These are phyloP conservation scores for Arthrocladium fulminans DNA, from an alignment of 2,329 filamentous ascomycete genomes.

Conservation along the genomic window DNA sequence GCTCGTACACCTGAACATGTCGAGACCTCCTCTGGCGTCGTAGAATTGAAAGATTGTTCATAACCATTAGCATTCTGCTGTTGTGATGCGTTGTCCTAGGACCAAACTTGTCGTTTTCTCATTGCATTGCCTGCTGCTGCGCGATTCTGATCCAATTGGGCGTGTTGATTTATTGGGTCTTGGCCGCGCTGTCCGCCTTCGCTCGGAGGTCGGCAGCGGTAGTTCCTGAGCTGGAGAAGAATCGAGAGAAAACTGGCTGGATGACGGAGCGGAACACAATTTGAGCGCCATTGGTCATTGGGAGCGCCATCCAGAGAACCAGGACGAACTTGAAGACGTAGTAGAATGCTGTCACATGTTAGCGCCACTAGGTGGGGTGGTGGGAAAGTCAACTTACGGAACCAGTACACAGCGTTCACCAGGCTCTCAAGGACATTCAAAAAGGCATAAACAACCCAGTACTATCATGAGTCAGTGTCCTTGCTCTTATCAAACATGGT, in stretches of 20 bases:
- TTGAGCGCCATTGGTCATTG: slow-evolving; percentile 92
- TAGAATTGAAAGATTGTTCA: background rate
- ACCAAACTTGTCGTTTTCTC: background rate
- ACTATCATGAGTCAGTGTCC: slow-evolving; percentile 37
- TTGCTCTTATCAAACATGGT: slow-evolving; percentile 13
- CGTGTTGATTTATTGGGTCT: slow-evolving; percentile 45
- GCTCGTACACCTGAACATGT: background rate
- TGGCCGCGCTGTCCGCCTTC: slow-evolving; percentile 65
- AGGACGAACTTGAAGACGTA: slow-evolving; percentile 99
- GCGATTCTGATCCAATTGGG: background rate
- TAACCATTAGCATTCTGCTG: background rate
- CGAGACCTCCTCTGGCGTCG: background rate
- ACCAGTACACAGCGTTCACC: slow-evolving; percentile 61
- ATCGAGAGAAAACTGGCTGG: slow-evolving; percentile 81
- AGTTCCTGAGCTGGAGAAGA: slow-evolving; percentile 65
- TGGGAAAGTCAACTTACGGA: slow-evolving; percentile 38
- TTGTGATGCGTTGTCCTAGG: background rate
- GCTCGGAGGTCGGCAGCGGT: slow-evolving; percentile 81
- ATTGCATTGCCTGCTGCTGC: background rate
- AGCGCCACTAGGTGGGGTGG: slow-evolving; percentile 14
- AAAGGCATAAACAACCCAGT: slow-evolving; percentile 61
- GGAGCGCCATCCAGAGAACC: slow-evolving; percentile 94
- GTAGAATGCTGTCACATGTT: slow-evolving; percentile 63
- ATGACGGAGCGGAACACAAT: slow-evolving; percentile 95
- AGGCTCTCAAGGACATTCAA: slow-evolving; percentile 58